A percentile compares a stretch with the other conserved stretches of the same genome.
Evolutionary conservation across 2,329 filamentous ascomycete genomes (phyloP).

Genomic region (Monosporascus sp.): DNA sequence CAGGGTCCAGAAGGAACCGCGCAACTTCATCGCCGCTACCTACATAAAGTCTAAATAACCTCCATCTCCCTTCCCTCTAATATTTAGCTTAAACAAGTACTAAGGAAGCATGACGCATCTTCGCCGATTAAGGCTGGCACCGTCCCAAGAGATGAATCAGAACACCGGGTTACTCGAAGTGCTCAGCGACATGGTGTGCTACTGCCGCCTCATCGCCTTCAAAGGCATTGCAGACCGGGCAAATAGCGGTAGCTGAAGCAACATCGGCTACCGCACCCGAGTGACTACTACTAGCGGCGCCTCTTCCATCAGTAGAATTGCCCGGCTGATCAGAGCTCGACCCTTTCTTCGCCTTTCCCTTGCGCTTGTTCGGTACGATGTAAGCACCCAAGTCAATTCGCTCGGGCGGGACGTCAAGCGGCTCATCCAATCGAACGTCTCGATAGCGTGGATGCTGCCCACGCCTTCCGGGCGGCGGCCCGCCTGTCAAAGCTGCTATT

Average conservation of each 20-base stretch:
- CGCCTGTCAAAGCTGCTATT: slow-evolving; percentile 4
- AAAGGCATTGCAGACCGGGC: slow-evolving; percentile 62
- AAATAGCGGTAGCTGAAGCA: slow-evolving; percentile 33
- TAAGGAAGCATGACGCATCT: too few relatives aligned
- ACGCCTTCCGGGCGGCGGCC: slow-evolving; percentile 13
- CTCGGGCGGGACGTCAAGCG: slow-evolving; percentile 30
- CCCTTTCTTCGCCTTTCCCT: slow-evolving; percentile 21
- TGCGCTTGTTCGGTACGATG: slow-evolving; percentile 34
- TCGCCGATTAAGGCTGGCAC: too few relatives aligned
- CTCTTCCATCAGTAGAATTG: slow-evolving; percentile 5
- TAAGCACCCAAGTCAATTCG: slow-evolving; percentile 46
- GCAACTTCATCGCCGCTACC: too few relatives aligned
- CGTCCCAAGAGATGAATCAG: background rate
- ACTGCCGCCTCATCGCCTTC: slow-evolving; percentile 65
- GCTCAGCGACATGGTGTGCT: slow-evolving; percentile 57
- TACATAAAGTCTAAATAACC: too few relatives aligned
- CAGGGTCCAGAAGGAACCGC: background rate
- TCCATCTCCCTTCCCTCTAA: too few relatives aligned
- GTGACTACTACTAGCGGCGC: slow-evolving; percentile 6
- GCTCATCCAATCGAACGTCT: slow-evolving; percentile 29
- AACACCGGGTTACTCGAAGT: slow-evolving; percentile 38
- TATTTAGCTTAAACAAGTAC: too few relatives aligned
- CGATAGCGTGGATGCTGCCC: slow-evolving; percentile 20
- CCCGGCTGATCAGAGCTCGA: slow-evolving; percentile 10
- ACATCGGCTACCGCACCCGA: slow-evolving; percentile 13